Conservation (phyloP, 495 filamentous ascomycete species). For the Melanomma pulvis-pyrius region DNA sequence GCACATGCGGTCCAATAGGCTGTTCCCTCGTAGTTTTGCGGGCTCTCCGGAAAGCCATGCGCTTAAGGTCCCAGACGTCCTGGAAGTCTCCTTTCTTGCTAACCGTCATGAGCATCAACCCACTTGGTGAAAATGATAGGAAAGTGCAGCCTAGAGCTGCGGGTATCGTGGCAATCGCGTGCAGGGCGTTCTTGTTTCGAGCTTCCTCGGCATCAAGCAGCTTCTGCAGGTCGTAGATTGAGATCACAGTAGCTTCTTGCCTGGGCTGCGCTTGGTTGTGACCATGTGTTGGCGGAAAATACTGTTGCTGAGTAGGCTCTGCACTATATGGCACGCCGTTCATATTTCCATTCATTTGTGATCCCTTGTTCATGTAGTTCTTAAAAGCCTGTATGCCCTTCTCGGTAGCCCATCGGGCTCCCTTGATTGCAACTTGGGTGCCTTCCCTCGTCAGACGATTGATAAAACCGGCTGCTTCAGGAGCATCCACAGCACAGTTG, state of each 20-base stretch:
- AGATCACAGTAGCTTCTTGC: slow-evolving; percentile 77
- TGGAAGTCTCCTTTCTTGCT: slow-evolving; percentile 91
- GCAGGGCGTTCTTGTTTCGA: slow-evolving; percentile 49
- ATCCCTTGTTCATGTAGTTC: slow-evolving; percentile 78
- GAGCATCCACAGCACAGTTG: slow-evolving; percentile 75
- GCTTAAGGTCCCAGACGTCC: slow-evolving; percentile 91
- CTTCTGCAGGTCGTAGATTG: slow-evolving; percentile 78
- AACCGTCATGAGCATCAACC: slow-evolving; percentile 81
- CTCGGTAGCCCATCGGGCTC: slow-evolving; percentile 82
- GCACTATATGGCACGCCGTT: slow-evolving; percentile 42
- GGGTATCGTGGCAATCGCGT: slow-evolving; percentile 78
- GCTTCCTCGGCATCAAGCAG: slow-evolving; percentile 52
- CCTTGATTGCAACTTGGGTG: slow-evolving; percentile 86
- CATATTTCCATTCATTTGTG: slow-evolving; percentile 45
- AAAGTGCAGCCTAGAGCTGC: slow-evolving; percentile 86
- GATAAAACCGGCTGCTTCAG: slow-evolving; percentile 76
- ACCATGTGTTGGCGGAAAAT: slow-evolving; percentile 73
- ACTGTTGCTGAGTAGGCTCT: slow-evolving; percentile 36
- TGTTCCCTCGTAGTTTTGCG: slow-evolving; percentile 31
- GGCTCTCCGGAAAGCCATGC: slow-evolving; percentile 58
- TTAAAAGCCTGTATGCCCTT: slow-evolving; percentile 86
- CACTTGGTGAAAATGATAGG: slow-evolving; percentile 83
- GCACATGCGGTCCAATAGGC: slow-evolving; percentile 61
- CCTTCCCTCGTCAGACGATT: slow-evolving; percentile 85
- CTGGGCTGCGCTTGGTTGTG: slow-evolving; percentile 47